Conservation (phyloP, 257 asterid species). For the Echium plantagineum region DNA sequence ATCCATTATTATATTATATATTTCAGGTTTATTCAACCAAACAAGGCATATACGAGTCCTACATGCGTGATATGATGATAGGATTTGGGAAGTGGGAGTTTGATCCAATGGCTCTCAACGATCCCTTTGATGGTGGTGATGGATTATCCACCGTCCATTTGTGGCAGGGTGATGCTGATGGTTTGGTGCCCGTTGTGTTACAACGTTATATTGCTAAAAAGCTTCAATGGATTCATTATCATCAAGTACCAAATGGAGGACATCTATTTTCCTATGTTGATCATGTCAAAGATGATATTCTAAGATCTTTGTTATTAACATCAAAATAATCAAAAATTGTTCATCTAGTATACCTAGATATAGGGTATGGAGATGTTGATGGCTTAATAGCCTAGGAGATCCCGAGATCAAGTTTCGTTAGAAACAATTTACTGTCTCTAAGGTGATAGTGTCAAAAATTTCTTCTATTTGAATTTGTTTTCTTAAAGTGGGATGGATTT, state of each 20-base stretch:
- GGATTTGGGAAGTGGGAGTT: slow-evolving; percentile 61
- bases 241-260: slow-evolving; percentile 22
- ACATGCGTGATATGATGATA: slow-evolving; percentile 45
- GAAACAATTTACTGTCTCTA: no score
- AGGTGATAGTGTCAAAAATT: no score
- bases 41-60: slow-evolving; percentile 53
- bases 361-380: no score
- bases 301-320: slow-evolving; percentile 23
- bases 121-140: slow-evolving; percentile 32
- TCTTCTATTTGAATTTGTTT: no score
- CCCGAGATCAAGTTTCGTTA: no score
- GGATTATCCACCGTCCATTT: slow-evolving; percentile 44
- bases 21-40: slow-evolving; percentile 43
- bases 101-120: slow-evolving; percentile 48
- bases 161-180: slow-evolving; percentile 76
- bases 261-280: slow-evolving; percentile 19
- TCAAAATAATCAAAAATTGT: slow-evolving; percentile 6
- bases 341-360: no score
- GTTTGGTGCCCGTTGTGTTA: slow-evolving; percentile 46
- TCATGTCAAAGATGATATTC: slow-evolving; percentile 26
- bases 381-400: no score
- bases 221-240: slow-evolving; percentile 55
- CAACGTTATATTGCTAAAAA: slow-evolving; percentile 43
- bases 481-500: no score
- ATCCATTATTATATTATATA: neutral